Evolutionary conservation across 2,329 filamentous ascomycete genomes (phyloP), one percentile per base, ranked within the genome.

Genomic region (Fusarium nisikadoi): DNA sequence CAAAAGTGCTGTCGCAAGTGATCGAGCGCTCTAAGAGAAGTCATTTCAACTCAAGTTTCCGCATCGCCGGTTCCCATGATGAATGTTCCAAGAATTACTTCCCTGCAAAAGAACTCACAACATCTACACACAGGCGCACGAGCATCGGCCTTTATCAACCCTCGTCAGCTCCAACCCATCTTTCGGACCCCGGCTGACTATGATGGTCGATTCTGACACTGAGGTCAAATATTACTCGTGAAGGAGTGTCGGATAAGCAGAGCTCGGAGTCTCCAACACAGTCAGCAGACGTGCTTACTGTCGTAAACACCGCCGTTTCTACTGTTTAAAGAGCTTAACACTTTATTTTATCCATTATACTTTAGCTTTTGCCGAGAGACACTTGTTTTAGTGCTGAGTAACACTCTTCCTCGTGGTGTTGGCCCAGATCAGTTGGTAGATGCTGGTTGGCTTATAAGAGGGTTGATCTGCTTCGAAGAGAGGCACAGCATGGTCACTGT

Each of bases 1-100:
- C 31, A 47, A 23, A 69, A n/a, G 27, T 56, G 59, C 42, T 39
- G 49, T n/a, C 43, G 58, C 14, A 68, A 19, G 6, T n/a, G 43
- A 35, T 45, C 47, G n/a, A 70, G n/a, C 4, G 49, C 39, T 23
- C 43, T 55, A 10, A 55, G 31, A 8, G 45, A 68, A 11, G 39
- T 6, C 57, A 63, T 63, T 13, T 54, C 19, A 27, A 39, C 19
- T 23, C 25, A 25, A 25, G 39, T 46, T 35, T 49, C n/a, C 20
- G 20, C 19, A 31, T 23, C 42, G 16, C 41, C 27, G 13, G 23
- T 49, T 7, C 23, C 45, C 39, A 68, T 56, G 39, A 39, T 53
- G n/a, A 29, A 50, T 17, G 12, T 23, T 36, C 4, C 11, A 43
- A 55, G 19, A 43, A 20, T 5, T 13, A 14, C 38, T 35, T 14